These are phyloP conservation scores for Pezicula carpinea DNA, from an alignment of 2,329 filamentous ascomycete species.

Conservation along the genomic window DNA sequence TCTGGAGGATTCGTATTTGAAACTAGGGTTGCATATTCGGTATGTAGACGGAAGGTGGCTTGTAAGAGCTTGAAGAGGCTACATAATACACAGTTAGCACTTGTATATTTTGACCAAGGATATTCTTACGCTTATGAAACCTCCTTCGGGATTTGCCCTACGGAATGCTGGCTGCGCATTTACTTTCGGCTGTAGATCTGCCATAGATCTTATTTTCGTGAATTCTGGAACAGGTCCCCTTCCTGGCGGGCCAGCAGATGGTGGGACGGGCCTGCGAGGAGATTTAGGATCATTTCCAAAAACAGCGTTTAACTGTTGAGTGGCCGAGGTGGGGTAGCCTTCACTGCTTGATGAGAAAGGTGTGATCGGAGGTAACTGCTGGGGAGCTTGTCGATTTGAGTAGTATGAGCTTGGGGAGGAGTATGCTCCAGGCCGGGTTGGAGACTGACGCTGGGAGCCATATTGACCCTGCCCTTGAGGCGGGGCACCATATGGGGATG, in stretches of 20 bases:
- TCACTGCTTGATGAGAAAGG: slow-evolving; percentile 65
- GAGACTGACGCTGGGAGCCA: slow-evolving; percentile 65
- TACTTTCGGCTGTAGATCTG: slow-evolving; percentile 76
- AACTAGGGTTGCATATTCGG: slow-evolving; percentile 94
- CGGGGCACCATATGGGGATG: slow-evolving; percentile 68
- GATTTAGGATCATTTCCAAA: slow-evolving; percentile 54
- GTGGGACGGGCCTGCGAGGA: slow-evolving; percentile 48
- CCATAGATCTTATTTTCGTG: slow-evolving; percentile 65
- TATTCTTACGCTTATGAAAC: slow-evolving; percentile 84
- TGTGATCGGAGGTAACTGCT: slow-evolving; percentile 70
- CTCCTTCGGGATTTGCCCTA: slow-evolving; percentile 91
- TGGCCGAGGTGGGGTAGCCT: slow-evolving; percentile 66
- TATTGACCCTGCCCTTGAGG: slow-evolving; percentile 46
- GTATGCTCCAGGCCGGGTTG: slow-evolving; percentile 64
- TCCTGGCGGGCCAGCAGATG: slow-evolving; percentile 38
- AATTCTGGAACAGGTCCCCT: slow-evolving; percentile 82
- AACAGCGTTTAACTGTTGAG: slow-evolving; percentile 66
- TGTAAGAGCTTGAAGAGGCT: slow-evolving; percentile 94
- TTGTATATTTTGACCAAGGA: not conserved
- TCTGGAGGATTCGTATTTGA: slow-evolving; percentile 97
- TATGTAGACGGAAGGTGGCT: slow-evolving; percentile 92
- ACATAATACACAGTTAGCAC: slow-evolving; percentile 22
- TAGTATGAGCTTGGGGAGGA: slow-evolving; percentile 55
- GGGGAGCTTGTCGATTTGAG: slow-evolving; percentile 36
- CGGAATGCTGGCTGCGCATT: slow-evolving; percentile 87